Evolutionary conservation across 2,329 filamentous ascomycete species (phyloP), one percentile per base, ranked within the genome.

Genomic region (Emmonsiellopsis sp.): DNA sequence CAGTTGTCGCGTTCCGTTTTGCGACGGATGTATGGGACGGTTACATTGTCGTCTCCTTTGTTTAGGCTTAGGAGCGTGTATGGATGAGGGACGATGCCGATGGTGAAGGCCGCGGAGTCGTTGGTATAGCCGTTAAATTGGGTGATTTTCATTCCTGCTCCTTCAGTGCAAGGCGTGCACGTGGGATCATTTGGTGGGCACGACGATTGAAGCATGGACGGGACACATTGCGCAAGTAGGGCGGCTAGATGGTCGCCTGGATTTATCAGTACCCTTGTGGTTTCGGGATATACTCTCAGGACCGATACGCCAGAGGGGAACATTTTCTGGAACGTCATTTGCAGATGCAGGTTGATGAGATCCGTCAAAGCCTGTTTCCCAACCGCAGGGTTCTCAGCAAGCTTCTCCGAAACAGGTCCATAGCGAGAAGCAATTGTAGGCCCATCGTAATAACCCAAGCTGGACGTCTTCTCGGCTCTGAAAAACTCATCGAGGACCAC

Each of bases 61-160:
- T 82, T 78, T 15, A 97, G 75, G 10, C 83, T 80, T 52, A 84
- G 80, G 42, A 89, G 77, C 1, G 91, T 96, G 74, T 90, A 95
- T 0, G 93, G 93, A 67, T 98, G 93, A 0, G 92, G 92, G 10
- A 97, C 85, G 0, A 84, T 87, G 55, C 86, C 90, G 58, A 98
- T 87, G 2, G 86, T 89, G 73, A 90, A 97, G 13, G 86, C 66
- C 1, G 76, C 77, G 11, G 84, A 84, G 4, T 78, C 79, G 68
- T 96, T 95, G 53, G 79, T 79, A 69, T 89, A 93, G 15, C 78
- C 73, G 2, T 79, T 71, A 2, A 83, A 81, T 0, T 84, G 85
- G n/a, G 77, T 75, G 59, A 95, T 79, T 50, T 79, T 80, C 70
- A 89, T 78, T 0, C 81, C 78, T 34, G 80, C 78, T 7, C 80